These are phyloP conservation scores for Blastocystis sp. DNA, from an alignment of 352 stramenopile species.

Conservation along the genomic window DNA sequence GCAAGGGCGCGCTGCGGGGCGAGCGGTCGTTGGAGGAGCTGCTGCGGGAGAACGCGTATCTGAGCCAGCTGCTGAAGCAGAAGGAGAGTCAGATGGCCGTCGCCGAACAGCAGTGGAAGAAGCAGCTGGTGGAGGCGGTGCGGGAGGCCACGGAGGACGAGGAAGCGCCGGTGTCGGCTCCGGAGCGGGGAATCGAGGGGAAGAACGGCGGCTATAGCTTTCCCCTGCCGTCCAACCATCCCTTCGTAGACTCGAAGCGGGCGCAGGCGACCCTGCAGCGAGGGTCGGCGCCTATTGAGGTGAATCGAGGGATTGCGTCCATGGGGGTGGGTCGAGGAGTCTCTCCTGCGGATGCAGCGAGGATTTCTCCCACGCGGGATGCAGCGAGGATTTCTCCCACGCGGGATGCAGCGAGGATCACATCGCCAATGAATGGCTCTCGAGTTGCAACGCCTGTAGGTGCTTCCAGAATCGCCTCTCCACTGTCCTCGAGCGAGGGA, in stretches of 20 bases:
- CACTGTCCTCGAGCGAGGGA: too few relatives aligned
- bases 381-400: too few relatives aligned
- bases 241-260: background rate
- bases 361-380: too few relatives aligned
- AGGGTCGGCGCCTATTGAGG: background rate
- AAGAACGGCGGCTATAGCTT: conserved; percentile 43
- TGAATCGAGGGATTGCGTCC: background rate
- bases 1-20: background rate
- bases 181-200: too few relatives aligned
- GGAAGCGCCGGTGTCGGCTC: background rate
- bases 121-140: conserved; percentile 13
- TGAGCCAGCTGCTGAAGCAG: conserved; percentile 43
- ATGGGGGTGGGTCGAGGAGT: too few relatives aligned
- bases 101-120: background rate
- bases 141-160: background rate
- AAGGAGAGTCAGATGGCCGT: conserved; percentile 38
- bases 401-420: too few relatives aligned
- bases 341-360: too few relatives aligned
- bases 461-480: too few relatives aligned
- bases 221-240: conserved; percentile 11
- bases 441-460: too few relatives aligned
- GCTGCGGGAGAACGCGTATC: conserved; percentile 39
- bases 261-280: background rate
- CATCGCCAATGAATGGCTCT: too few relatives aligned
- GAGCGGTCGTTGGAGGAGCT: conserved; percentile 26